These are phyloP conservation scores for Claviceps lovelessii DNA, from an alignment of 2,329 filamentous ascomycete genomes.

Conservation along the genomic window DNA sequence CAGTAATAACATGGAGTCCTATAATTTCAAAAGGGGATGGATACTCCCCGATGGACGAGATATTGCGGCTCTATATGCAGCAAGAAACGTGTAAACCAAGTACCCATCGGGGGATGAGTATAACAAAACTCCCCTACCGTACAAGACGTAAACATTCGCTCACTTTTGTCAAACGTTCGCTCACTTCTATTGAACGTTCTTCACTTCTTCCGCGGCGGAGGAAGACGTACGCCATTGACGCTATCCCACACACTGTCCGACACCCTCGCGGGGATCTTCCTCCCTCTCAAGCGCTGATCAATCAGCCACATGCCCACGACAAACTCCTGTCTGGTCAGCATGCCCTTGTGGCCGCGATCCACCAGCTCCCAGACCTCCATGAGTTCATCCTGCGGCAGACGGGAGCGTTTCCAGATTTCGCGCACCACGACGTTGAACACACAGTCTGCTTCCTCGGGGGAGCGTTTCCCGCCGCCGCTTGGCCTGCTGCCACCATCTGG, in stretches of 20 bases:
- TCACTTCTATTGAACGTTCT: no score
- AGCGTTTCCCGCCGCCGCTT: slow-evolving; percentile 4
- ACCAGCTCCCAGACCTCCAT: slow-evolving; percentile 68
- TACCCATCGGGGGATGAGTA: no score
- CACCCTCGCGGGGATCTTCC: slow-evolving; percentile 60
- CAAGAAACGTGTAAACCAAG: no score
- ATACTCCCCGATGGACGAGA: no score
- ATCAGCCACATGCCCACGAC: slow-evolving; percentile 74
- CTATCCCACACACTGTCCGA: slow-evolving; percentile 65
- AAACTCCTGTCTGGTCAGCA: slow-evolving; percentile 55
- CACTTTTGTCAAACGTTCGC: no score
- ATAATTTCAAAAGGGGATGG: no score
- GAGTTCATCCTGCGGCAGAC: slow-evolving; percentile 53
- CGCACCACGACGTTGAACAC: slow-evolving; percentile 55
- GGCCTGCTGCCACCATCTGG: slow-evolving; percentile 6
- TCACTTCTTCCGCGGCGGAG: slow-evolving; percentile 12
- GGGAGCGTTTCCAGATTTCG: slow-evolving; percentile 61
- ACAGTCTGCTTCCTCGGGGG: slow-evolving; percentile 26
- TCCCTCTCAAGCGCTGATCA: slow-evolving; percentile 63
- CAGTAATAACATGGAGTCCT: no score
- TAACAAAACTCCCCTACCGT: no score
- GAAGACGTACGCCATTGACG: slow-evolving; percentile 33
- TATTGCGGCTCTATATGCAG: no score
- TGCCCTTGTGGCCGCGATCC: slow-evolving; percentile 38
- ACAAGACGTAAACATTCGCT: no score